phyloP scores from a whole-genome alignment of 306 rosid species.

The Hippophae rhamnoides region DNA sequence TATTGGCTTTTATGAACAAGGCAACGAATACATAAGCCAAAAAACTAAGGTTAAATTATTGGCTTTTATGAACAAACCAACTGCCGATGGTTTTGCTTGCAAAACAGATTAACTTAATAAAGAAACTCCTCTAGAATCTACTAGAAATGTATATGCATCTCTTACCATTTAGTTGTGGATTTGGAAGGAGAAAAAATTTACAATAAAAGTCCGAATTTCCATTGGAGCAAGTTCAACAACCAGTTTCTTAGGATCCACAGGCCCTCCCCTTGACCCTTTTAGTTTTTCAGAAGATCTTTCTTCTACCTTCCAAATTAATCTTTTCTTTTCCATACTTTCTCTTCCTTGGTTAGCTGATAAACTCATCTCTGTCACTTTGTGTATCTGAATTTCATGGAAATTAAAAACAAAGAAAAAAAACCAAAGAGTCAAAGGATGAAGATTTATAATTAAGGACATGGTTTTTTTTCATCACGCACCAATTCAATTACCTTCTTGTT shows the following conservation, averaged over 20 bases:
- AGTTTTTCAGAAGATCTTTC: constrained; percentile 27
- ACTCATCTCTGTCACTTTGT: constrained; percentile 42
- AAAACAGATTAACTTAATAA: too few species aligned
- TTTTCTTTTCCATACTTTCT: constrained; percentile 62
- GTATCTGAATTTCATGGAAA: constrained; percentile 35
- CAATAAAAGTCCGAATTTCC: constrained; percentile 55
- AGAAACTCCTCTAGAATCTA: too few species aligned
- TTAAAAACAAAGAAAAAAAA: not conserved
- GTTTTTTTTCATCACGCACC: not conserved
- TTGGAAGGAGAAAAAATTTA: constrained; percentile 20
- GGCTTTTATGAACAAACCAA: too few species aligned
- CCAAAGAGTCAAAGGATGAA: not conserved
- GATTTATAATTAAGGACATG: not conserved
- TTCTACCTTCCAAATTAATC: constrained; percentile 60
- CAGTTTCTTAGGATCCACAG: constrained; percentile 49
- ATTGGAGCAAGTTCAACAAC: constrained; percentile 52
- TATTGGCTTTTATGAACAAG: too few species aligned
- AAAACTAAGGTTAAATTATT: too few species aligned
- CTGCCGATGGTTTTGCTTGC: too few species aligned
- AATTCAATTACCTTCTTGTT: constrained; percentile 42
- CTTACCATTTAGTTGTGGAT: not conserved
- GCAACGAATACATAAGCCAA: too few species aligned
- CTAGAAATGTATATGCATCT: not conserved
- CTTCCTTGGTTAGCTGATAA: constrained; percentile 74
- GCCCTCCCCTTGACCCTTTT: constrained; percentile 40